Evolutionary conservation across 257 asterid species (phyloP).

Genomic region (Pogostemon cablin): DNA sequence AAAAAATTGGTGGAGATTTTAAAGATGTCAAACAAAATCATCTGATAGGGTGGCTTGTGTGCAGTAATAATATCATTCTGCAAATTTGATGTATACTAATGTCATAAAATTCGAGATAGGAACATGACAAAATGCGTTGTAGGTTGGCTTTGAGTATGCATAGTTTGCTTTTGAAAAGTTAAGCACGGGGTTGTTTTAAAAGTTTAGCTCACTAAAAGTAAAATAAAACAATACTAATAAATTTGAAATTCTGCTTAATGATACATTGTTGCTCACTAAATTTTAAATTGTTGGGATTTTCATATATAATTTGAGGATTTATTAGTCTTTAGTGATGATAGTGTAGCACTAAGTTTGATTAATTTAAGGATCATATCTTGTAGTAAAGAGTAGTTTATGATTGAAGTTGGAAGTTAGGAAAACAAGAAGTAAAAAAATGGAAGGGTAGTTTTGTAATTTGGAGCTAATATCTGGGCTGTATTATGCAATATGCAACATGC

Average conservation of each 20-base stretch:
- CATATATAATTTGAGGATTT: not conserved
- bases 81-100: not conserved
- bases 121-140: not conserved
- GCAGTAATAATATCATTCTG: not conserved
- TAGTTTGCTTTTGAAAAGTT: slow-evolving; percentile 28
- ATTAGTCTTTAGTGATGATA: not conserved
- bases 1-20: not conserved
- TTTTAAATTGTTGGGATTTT: slow-evolving; percentile 1
- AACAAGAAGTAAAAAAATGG: not conserved
- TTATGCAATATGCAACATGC: slow-evolving; percentile 23
- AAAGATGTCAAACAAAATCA: not conserved
- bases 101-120: not conserved
- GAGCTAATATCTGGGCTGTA: slow-evolving; percentile 27
- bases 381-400: too few relatives aligned
- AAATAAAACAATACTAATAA: slow-evolving; percentile 8
- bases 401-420: too few relatives aligned
- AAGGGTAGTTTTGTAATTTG: slow-evolving; percentile 38
- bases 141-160: not conserved
- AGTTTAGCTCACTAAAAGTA: slow-evolving; percentile 18
- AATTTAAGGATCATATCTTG: not conserved
- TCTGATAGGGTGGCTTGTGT: not conserved
- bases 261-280: slow-evolving; percentile 9
- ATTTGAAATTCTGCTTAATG: slow-evolving; percentile 24
- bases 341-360: too few relatives aligned
- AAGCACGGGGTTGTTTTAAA: not conserved